A percentile compares a stretch with the other conserved stretches of the same genome.
These are phyloP conservation scores for Chaetomiaceae sp. DNA, from an alignment of 2,329 filamentous ascomycete genomes.

Conservation along the genomic window DNA sequence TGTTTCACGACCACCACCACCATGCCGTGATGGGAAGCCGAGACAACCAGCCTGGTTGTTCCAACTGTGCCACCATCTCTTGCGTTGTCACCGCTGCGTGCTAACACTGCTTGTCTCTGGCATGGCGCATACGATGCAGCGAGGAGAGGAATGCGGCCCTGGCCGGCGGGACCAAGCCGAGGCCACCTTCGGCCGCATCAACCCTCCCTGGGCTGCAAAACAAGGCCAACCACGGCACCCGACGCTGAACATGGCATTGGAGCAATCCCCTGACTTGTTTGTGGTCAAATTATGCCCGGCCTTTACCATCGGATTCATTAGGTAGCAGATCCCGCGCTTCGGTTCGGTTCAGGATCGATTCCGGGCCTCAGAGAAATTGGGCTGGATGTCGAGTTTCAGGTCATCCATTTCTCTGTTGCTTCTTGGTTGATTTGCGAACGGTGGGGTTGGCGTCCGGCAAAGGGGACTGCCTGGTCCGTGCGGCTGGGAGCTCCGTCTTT, in stretches of 20 bases:
- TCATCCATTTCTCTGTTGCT: no score
- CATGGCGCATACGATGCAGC: no score
- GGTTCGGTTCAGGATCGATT: neutral
- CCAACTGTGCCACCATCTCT: no score
- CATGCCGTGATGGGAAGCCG: neutral
- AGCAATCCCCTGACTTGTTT: neutral
- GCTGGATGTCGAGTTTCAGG: neutral
- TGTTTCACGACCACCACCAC: neutral
- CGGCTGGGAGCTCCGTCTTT: neutral
- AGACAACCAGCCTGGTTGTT: neutral
- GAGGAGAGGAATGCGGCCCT: no score
- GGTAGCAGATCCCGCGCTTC: neutral
- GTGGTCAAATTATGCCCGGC: neutral
- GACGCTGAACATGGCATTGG: neutral
- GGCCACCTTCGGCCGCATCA: no score
- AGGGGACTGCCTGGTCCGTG: slow-evolving; percentile 3
- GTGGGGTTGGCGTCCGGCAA: neutral
- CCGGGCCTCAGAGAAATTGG: slow-evolving; percentile 1
- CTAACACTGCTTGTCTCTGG: no score
- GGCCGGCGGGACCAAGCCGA: no score
- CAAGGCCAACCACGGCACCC: no score
- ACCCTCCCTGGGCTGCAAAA: no score
- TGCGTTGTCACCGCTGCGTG: no score
- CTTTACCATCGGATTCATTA: neutral
- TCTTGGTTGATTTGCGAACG: neutral